Percentiles rank a stretch among this genome's conserved stretches.
Evolutionary conservation across 2,329 filamentous ascomycete genomes (phyloP).

Genomic region (Penicillium oxalicum): DNA sequence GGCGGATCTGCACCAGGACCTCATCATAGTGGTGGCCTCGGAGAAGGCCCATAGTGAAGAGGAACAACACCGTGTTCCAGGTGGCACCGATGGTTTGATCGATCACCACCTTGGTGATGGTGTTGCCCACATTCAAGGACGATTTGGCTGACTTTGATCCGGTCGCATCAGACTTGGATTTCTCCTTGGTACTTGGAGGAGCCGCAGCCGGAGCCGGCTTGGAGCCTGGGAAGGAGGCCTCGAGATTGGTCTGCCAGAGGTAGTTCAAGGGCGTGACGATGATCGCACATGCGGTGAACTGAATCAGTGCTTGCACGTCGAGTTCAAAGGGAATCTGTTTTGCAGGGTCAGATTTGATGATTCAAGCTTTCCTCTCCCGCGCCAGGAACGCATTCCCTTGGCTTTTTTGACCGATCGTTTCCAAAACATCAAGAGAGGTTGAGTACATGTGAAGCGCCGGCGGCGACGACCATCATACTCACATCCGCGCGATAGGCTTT

Average conservation of each 20-base stretch:
- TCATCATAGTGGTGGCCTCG: slow-evolving; percentile 31
- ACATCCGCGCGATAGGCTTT: slow-evolving; percentile 46
- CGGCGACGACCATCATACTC: background rate
- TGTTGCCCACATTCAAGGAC: slow-evolving; percentile 27
- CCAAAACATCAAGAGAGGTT: no score
- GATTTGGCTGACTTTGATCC: no score
- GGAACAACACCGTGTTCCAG: slow-evolving; percentile 52
- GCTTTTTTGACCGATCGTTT: no score
- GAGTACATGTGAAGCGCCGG: no score
- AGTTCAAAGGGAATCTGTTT: slow-evolving; percentile 41
- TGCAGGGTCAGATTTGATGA: no score
- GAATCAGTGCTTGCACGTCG: slow-evolving; percentile 46
- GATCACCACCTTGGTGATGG: slow-evolving; percentile 50
- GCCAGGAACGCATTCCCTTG: no score
- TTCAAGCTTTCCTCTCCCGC: no score
- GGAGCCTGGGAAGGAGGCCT: slow-evolving; percentile 44
- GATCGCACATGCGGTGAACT: slow-evolving; percentile 51
- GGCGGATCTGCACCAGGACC: slow-evolving; percentile 30
- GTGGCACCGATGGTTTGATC: slow-evolving; percentile 55
- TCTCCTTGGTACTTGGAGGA: no score
- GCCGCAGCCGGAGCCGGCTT: slow-evolving; percentile 7
- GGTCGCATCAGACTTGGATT: no score
- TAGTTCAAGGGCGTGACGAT: slow-evolving; percentile 54
- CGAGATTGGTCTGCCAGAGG: slow-evolving; percentile 53
- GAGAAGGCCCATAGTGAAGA: slow-evolving; percentile 49